Evolutionary conservation across 768 basidiomycete genomes (phyloP), one percentile per base, ranked within the genome.

Genomic region (Leccinum obscurum): DNA sequence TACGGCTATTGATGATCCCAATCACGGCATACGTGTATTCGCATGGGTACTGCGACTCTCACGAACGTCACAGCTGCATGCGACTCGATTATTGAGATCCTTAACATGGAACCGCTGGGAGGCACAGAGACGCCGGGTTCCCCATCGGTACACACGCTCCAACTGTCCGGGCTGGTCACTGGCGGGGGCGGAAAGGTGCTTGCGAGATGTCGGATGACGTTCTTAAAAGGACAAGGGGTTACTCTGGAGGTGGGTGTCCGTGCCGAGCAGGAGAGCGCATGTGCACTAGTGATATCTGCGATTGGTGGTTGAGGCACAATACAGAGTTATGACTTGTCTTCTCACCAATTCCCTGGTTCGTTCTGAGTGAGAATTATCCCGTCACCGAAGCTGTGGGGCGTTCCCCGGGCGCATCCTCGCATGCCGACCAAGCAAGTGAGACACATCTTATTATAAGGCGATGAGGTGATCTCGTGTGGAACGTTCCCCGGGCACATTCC

Each of bases 141-240:
- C 28, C 80, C 87, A 9, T 88, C 94, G 4, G 90, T 98, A 53
- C 97, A 99, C 76, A 96, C 95, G 30, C 82, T 99, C 57, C 95
- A 96, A 70, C 75, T 99, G 48, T 93, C 95, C 15, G 97, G 97
- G 49, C 70, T 98, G 63, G 90, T 97, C 17, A 82, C 84, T 26
- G 95, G 96, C 34, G 95, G 95, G 24, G 94, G 92, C 26, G 95
- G 95, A n/a, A 98, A 98, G 78, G 92, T 97, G 34, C 83, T 99
- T 58, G 95, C 87, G 24, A 86, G 95, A 62, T 92, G 91, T 78
- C 84, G 96, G 62, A 99, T 98, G 97, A 98, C 96, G 11, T 98
- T 85, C 76, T 88, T 90, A 49, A 80, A 87, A 62, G 94, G 92
- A 15, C 81, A 89, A 65, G 97, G 97, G 9, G 97, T 99, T 17